Evolutionary conservation across 805 yeast species (phyloP), one percentile per base, ranked within the genome.

Genomic region (Monosporozyma siamensis): DNA sequence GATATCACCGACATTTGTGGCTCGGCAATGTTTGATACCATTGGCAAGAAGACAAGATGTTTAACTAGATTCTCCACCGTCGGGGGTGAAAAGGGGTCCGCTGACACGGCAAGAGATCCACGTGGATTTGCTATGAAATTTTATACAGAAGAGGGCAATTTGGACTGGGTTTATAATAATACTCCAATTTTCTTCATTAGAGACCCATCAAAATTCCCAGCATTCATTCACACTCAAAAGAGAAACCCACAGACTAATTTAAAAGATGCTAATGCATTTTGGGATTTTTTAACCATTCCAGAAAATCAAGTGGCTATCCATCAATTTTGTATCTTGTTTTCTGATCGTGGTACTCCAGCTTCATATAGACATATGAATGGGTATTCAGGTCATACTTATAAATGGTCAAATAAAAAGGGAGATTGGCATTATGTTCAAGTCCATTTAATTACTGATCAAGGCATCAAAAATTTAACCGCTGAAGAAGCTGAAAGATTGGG

Each of bases 21-120:
- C 21, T 78, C 92, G 39, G 76, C 76, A 43, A 83, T 87, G 67
- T 74, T 87, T 52, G 74, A 75, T 50, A 68, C 74, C 37, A 71
- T 82, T 43, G 96, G 96, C 52, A 85, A 85, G 68, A 82, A 78
- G 66, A 84, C 95, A 27, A 76, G 74, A 59, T 72, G 79, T 47
- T 62, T 77, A 43, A 78, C 82, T 20, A 72, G 95, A 64, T 84
- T 85, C 66, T 75, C 81, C 40, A 78, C 84, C 17, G 86, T 79
- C 27, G 84, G 82, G 47, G 84, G 84, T 40, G 85, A 80, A 61
- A 64, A 64, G 52, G 86, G 83, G 39, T 68, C 81, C 31, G 73
- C 84, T 8, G 86, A 79, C 52, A 65, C 80, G 18, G 77, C 74
- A 14, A 73, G 86, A 56, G 85, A 79, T 54, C 85, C 85, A 35